Percentiles rank a stretch among this genome's conserved stretches.
These are phyloP conservation scores for Melastoma malabathricum DNA, from an alignment of 345 rosid genomes.

Conservation along the genomic window DNA sequence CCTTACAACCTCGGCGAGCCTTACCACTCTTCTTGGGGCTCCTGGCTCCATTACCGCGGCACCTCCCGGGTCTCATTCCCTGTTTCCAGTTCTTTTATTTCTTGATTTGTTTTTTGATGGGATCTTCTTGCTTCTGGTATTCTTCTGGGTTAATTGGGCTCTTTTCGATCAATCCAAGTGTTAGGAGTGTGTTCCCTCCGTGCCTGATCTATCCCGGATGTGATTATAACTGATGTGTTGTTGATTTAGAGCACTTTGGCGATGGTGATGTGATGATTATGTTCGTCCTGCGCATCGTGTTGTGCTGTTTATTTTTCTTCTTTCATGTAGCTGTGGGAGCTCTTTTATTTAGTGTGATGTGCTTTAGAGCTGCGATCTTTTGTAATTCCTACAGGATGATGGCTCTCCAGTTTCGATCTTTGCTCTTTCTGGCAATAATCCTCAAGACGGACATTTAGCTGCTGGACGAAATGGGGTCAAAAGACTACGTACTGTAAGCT, in stretches of 20 bases:
- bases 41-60: conserved; percentile 90
- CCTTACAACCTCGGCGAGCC: conserved; percentile 90
- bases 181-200: too few species aligned
- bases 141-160: too few species aligned
- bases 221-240: too few species aligned
- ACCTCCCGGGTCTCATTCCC: conserved; percentile 39
- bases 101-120: too few species aligned
- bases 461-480: conserved; percentile 97
- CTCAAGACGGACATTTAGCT: conserved; percentile 83
- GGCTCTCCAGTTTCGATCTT: conserved; percentile 90
- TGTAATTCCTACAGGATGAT: conserved; percentile 53
- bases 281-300: too few species aligned
- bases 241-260: too few species aligned
- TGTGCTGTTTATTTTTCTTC: too few species aligned
- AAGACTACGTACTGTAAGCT: conserved; percentile 92
- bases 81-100: neutral
- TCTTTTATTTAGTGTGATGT: neutral
- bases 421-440: conserved; percentile 58
- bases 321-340: too few species aligned
- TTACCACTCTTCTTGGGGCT: conserved; percentile 86
- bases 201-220: too few species aligned
- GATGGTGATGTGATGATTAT: too few species aligned
- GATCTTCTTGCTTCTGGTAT: too few species aligned
- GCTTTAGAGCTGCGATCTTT: neutral
- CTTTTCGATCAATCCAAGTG: too few species aligned